These are phyloP conservation scores for Rhodamnia rubescens DNA, from an alignment of 345 rosid species.

Conservation along the genomic window DNA sequence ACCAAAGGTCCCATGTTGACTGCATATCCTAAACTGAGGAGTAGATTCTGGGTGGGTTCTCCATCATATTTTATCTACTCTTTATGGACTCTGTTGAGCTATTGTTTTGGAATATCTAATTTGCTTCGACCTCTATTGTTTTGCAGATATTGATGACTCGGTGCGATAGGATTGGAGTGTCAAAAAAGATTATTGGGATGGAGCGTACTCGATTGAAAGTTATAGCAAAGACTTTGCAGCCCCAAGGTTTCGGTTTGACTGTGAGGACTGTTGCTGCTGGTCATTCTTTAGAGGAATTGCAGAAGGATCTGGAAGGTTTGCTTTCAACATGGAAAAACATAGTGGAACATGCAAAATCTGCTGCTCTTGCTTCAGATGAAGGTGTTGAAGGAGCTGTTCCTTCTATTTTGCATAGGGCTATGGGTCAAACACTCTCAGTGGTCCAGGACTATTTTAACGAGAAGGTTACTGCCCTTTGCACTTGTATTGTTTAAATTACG, in stretches of 20 bases:
- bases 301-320: constrained; percentile 78
- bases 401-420: constrained; percentile 77
- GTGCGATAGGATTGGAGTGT: constrained; percentile 65
- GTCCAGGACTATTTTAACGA: constrained; percentile 90
- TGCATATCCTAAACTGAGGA: constrained; percentile 79
- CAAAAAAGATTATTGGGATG: constrained; percentile 64
- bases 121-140: constrained; percentile 8
- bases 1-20: constrained; percentile 87
- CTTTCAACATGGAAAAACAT: constrained; percentile 85
- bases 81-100: background rate
- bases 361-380: constrained; percentile 95
- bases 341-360: constrained; percentile 77
- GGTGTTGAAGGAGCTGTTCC: constrained; percentile 92
- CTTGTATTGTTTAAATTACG: background rate
- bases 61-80: background rate
- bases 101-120: background rate
- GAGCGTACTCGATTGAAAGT: constrained; percentile 85
- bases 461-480: constrained; percentile 27
- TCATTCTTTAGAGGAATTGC: constrained; percentile 75
- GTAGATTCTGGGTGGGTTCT: constrained; percentile 88
- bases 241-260: constrained; percentile 82
- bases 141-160: constrained; percentile 58
- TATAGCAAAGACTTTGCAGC: constrained; percentile 88
- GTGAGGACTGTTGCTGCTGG: constrained; percentile 94
- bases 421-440: constrained; percentile 96